Percentiles rank a stretch among this genome's conserved stretches.
Conservation (phyloP, 805 yeast species). For the Sugiyamaella mastotermitis region DNA sequence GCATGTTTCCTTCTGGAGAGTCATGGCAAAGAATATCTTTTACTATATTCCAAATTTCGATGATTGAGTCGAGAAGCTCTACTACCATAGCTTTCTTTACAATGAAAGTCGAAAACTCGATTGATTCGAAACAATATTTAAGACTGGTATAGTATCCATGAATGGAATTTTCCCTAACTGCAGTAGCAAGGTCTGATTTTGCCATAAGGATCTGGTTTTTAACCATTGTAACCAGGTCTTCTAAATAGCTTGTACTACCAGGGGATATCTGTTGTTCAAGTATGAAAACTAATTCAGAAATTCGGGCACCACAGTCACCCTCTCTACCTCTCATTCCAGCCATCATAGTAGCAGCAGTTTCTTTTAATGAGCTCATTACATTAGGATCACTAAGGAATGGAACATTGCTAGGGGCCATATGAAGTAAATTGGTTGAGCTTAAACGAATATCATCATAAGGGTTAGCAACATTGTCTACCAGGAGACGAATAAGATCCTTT, state of each 20-base stretch:
- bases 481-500: slow-evolving; percentile 37
- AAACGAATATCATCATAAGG: slow-evolving; percentile 75
- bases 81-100: too few species aligned
- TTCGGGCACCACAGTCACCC: slow-evolving; percentile 75
- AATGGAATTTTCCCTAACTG: slow-evolving; percentile 45
- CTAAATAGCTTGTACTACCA: slow-evolving; percentile 4
- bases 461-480: slow-evolving; percentile 59
- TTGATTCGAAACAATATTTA: slow-evolving; percentile 37
- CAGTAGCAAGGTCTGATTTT: slow-evolving; percentile 32
- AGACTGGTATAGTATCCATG: slow-evolving; percentile 70
- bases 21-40: slow-evolving; percentile 54
- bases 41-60: slow-evolving; percentile 40
- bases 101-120: slow-evolving; percentile 13
- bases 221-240: slow-evolving; percentile 32
- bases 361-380: slow-evolving; percentile 25
- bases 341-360: slow-evolving; percentile 24
- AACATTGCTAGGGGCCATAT: slow-evolving; percentile 36
- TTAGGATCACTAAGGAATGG: slow-evolving; percentile 20
- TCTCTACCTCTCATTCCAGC: slow-evolving; percentile 45
- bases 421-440: slow-evolving; percentile 40
- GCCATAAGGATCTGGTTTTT: slow-evolving; percentile 32
- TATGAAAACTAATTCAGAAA: slow-evolving; percentile 46
- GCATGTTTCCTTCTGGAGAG: slow-evolving; percentile 63
- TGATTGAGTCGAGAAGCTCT: slow-evolving; percentile 13
- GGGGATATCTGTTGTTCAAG: slow-evolving; percentile 13